Evolutionary conservation across 371 early-diverging fungal genomes (phyloP), one percentile per base, ranked within the genome.

Genomic region (Rhizopus microsporus): DNA sequence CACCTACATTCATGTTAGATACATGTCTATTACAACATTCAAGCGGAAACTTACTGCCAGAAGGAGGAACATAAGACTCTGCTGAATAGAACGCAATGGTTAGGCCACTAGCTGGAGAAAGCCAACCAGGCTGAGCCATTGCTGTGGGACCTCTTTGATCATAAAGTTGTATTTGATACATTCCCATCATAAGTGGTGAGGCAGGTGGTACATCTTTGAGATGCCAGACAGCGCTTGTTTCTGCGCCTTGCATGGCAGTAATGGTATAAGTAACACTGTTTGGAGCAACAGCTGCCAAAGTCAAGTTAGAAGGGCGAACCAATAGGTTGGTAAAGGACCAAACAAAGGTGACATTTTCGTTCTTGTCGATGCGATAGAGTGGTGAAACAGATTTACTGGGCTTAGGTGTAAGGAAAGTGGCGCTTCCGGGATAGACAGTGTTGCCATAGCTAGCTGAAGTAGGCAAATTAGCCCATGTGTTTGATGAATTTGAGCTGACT

Each of bases 61-160:
- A 57, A 4, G 45, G 38, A 3, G 63, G 59, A 15, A 46, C 49
- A 51, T 78, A 75, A 7, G 64, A 40, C 48, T 78, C 72, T 33
- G 72, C 65, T 8, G 62, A 53, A 55, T 78, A 78, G 48, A 78
- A 72, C 16, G 76, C 79, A 51, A 78, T 74, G 3, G 70, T 68
- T 16, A 78, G 51, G 15, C 63, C 43, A 15, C 65, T 68, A 17
- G 39, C 39, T n/a, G 79, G 76, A 17, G 57, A 43, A 13, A 73
- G 61, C 70, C 72, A 78, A 33, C 79, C 79, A 31, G 79, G 79
- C 16, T 52, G 46, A 33, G 53, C 48, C 16, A 16, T 9, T 29
- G 79, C 74, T 16, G 69, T 55, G 4, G 63, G 54, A 51, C 80
- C 80, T 50, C 80, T 64, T 59, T 80, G 80, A 63, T 80, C 80